These are phyloP conservation scores for Lachnellula suecica DNA, from an alignment of 2,329 filamentous ascomycete genomes.

Conservation along the genomic window DNA sequence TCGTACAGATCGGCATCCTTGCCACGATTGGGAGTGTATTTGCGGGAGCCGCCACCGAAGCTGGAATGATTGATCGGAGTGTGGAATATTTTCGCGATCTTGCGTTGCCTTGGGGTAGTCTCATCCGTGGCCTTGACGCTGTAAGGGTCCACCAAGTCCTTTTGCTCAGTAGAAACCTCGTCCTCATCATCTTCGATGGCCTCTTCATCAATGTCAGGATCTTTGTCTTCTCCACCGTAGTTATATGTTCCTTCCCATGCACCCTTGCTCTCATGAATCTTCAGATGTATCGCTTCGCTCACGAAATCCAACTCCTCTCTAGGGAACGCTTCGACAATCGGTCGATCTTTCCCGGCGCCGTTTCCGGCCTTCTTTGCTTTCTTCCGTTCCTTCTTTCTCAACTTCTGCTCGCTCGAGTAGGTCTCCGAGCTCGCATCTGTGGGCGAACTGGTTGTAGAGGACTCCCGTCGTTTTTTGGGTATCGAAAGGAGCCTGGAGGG, in stretches of 20 bases:
- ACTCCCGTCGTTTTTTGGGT: slow-evolving; percentile 5
- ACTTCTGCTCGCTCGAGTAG: slow-evolving; percentile 4
- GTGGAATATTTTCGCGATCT: slow-evolving; percentile 16
- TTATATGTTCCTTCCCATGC: slow-evolving; percentile 27
- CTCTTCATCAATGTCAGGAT: slow-evolving; percentile 2
- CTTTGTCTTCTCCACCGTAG: slow-evolving; percentile 15
- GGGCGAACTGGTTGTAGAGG: slow-evolving; percentile 7
- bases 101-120: slow-evolving; percentile 29
- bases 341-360: slow-evolving; percentile 8
- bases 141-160: slow-evolving; percentile 4
- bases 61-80: slow-evolving; percentile 18
- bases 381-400: slow-evolving; percentile 26
- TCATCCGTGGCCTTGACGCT: slow-evolving; percentile 17
- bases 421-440: slow-evolving; percentile 24
- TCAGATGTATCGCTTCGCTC: slow-evolving; percentile 30
- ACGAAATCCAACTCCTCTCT: slow-evolving; percentile 27
- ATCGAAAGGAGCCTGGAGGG: slow-evolving; percentile 5
- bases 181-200: slow-evolving; percentile 2
- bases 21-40: slow-evolving; percentile 10
- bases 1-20: slow-evolving; percentile 16
- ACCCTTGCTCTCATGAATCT: slow-evolving; percentile 28
- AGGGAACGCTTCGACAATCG: slow-evolving; percentile 22
- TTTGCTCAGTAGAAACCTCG: background rate
- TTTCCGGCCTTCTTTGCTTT: slow-evolving; percentile 24
- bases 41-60: slow-evolving; percentile 19